Conservation (phyloP, 2,329 filamentous ascomycete genomes). For the Botrytis deweyae region DNA sequence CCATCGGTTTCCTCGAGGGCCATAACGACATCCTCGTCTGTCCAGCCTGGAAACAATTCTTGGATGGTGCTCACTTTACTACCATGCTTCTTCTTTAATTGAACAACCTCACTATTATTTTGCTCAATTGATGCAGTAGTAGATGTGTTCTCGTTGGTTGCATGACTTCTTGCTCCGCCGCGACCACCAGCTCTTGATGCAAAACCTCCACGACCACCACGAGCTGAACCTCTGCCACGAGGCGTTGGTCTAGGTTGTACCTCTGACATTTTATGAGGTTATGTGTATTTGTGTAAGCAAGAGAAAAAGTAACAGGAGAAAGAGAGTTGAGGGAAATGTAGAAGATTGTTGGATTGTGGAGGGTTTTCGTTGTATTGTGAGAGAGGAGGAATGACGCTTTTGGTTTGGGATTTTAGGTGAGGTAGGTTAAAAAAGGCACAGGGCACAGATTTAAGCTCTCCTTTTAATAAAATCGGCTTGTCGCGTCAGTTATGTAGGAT, state of each 20-base stretch:
- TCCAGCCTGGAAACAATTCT: conserved; percentile 95
- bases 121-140: conserved; percentile 59
- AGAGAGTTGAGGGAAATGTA: conserved; percentile 26
- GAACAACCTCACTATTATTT: conserved; percentile 85
- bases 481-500: conserved; percentile 15
- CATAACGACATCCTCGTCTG: conserved; percentile 89
- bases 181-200: conserved; percentile 68
- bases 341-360: conserved; percentile 17
- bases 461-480: conserved; percentile 18
- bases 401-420: conserved; percentile 14
- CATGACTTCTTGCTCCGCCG: conserved; percentile 58
- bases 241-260: conserved; percentile 79
- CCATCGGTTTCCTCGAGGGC: conserved; percentile 86
- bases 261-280: conserved; percentile 69
- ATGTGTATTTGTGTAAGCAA: conserved; percentile 31
- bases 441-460: conserved; percentile 24
- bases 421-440: conserved; percentile 16
- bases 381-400: conserved; percentile 22
- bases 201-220: conserved; percentile 79
- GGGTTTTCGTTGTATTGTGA: conserved; percentile 11
- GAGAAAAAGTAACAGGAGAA: conserved; percentile 26
- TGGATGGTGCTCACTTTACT: conserved; percentile 77
- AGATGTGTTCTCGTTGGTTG: conserved; percentile 67
- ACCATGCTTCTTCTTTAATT: conserved; percentile 88
- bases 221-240: conserved; percentile 87